Evolutionary conservation across 2,329 filamentous ascomycete species (phyloP), one percentile per base, ranked within the genome.

Genomic region (Acephala macrosclerotiorum): DNA sequence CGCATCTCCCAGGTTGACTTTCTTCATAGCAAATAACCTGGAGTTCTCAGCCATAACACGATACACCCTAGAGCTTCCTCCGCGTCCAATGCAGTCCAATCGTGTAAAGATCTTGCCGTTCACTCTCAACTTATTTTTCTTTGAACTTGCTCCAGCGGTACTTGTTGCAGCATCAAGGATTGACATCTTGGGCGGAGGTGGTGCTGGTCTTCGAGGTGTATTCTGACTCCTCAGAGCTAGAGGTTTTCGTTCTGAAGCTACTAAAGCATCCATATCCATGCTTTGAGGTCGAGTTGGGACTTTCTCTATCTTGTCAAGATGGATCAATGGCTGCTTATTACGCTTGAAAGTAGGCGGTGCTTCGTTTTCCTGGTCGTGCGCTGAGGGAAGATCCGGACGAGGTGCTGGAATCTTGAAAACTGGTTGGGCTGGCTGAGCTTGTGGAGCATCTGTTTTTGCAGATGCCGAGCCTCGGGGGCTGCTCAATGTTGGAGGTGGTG

Each of bases 1-100:
- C 33, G 93, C 92, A 73, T 95, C 91, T 75, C 97, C 94, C 8
- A 98, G 84, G 60, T 95, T 93, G 26, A 99, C 96, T 58, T 93
- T 87, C 80, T 99, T 99, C 71, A 99, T 80, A 0, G 96, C 96
- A 79, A 97, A 94, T 79, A 97, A 93, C 77, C 94, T 96, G 75
- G 93, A 94, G 75, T 97, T 98, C 78, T 99, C 96, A 0, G 96
- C 95, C 83, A 97, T 97, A 38, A 99, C 96, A 55, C 94, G 90
- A 78, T 97, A 99, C 1, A 99, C 96, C 75, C 96, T 94, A 58
- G 91, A 94, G 72, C 93, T 97, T 36, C 96, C 96, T 68, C 96
- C 96, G 65, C 94, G 90, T 11, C 96, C 96, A 70, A 99, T 90
- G 71, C 91, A 93, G 77, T 97, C 94, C 68, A 98, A 87, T 56